Evolutionary conservation across 108 stramenopile genomes (phyloP).

Genomic region (Skeletonema grethae): DNA sequence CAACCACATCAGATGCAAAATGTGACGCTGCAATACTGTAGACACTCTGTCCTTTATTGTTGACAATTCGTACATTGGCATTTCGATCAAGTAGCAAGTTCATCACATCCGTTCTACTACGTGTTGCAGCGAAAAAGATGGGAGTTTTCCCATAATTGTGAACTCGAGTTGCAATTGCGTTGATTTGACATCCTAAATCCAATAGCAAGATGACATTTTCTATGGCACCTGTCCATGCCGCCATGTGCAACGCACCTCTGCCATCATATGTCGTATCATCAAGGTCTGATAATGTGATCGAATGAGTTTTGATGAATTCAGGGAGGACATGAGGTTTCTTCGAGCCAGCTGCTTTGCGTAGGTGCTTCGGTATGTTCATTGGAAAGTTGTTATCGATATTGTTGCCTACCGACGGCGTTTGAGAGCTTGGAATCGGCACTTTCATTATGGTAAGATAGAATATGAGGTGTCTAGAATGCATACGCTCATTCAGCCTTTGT

Average conservation of each 20-base stretch:
- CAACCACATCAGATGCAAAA: conserved; percentile 28
- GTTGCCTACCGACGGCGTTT: neutral
- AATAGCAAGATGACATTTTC: conserved; percentile 59
- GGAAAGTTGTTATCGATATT: conserved; percentile 3
- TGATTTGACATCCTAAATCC: conserved; percentile 52
- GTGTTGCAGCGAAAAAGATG: conserved; percentile 81
- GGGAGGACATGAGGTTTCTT: conserved; percentile 27
- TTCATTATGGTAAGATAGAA: neutral
- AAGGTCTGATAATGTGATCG: conserved; percentile 13
- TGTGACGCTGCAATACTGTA: conserved; percentile 61
- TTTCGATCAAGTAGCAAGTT: conserved; percentile 43
- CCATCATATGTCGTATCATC: conserved; percentile 39
- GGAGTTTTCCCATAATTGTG: conserved; percentile 83
- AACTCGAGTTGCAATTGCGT: conserved; percentile 54
- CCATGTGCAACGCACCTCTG: conserved; percentile 73
- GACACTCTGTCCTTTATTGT: conserved; percentile 87
- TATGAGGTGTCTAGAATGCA: no score
- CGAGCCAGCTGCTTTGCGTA: conserved; percentile 31
- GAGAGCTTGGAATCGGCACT: neutral
- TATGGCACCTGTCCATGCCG: conserved; percentile 72
- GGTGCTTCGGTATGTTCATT: conserved; percentile 22
- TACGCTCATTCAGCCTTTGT: no score
- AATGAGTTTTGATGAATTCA: conserved; percentile 13
- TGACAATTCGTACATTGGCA: conserved; percentile 73
- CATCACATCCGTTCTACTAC: conserved; percentile 65